Percentiles rank a stretch among this genome's conserved stretches.
phyloP scores from a whole-genome alignment of 2,329 filamentous ascomycete genomes.

The Aspergillus persii region DNA sequence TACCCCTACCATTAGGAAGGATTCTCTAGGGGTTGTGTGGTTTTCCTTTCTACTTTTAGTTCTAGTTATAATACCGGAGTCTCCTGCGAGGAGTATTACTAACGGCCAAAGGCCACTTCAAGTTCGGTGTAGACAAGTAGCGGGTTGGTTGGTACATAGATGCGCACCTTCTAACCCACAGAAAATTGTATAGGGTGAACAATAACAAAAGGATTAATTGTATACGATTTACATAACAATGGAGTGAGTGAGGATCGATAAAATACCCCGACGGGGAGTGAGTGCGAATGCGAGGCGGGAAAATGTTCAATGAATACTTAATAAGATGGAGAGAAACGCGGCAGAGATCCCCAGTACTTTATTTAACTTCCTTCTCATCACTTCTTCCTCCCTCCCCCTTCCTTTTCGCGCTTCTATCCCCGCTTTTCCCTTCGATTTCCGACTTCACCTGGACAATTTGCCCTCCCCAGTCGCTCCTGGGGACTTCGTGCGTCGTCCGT shows the following conservation, averaged over 20 bases:
- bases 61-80: too few species aligned
- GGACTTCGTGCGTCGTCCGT: neutral
- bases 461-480: neutral
- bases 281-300: neutral
- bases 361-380: neutral
- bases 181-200: too few species aligned
- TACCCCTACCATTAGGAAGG: neutral
- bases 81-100: too few species aligned
- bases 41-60: neutral
- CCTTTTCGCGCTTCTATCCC: neutral
- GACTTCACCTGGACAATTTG: neutral
- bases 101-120: too few species aligned
- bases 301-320: neutral
- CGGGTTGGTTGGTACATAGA: too few species aligned
- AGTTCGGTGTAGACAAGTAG: too few species aligned
- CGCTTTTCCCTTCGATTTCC: neutral
- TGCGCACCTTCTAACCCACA: too few species aligned
- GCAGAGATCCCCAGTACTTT: neutral
- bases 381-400: neutral
- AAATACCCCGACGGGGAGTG: neutral
- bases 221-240: too few species aligned
- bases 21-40: too few species aligned
- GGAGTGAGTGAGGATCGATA: too few species aligned
- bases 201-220: too few species aligned
- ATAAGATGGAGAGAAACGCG: neutral